Evolutionary conservation across 495 filamentous ascomycete species (phyloP).

Genomic region (Aspergillus leporis): DNA sequence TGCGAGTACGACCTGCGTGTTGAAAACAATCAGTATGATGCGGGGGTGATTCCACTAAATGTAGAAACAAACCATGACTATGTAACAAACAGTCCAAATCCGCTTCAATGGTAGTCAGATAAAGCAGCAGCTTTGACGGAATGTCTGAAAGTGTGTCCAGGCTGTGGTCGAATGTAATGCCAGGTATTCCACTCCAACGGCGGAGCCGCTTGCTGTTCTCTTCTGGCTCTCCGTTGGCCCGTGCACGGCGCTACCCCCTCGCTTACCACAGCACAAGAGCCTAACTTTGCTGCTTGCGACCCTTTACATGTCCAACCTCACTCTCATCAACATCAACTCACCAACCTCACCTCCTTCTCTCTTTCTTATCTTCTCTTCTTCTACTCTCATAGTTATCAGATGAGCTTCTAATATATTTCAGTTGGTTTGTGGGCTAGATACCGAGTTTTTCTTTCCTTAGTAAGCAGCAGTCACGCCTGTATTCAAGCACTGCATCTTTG

Average conservation of each 20-base stretch:
- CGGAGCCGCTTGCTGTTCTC: constrained; percentile 50
- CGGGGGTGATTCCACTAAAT: constrained; percentile 1
- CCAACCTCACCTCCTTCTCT: constrained; percentile 3
- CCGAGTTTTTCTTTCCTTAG: not conserved
- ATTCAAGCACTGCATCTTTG: constrained; percentile 6
- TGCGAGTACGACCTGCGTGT: constrained; percentile 86
- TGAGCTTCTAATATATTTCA: not conserved
- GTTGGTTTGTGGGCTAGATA: not conserved
- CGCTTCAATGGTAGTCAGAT: not conserved
- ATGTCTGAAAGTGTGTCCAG: constrained; percentile 11
- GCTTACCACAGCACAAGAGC: constrained; percentile 38
- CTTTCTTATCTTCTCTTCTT: constrained; percentile 1
- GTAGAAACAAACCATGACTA: constrained; percentile 22
- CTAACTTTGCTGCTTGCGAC: constrained; percentile 18
- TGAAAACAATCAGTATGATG: constrained; percentile 25
- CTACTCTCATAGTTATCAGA: not conserved
- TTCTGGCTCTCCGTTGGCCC: constrained; percentile 38
- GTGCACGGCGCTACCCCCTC: constrained; percentile 42
- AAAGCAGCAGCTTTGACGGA: not conserved
- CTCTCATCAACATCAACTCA: constrained; percentile 1
- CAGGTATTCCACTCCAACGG: constrained; percentile 27
- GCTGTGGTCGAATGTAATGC: constrained; percentile 29
- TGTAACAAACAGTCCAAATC: not conserved
- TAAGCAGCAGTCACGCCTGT: constrained; percentile 1
- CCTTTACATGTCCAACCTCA: constrained; percentile 1